Evolutionary conservation across 805 yeast genomes (phyloP), one percentile per base, ranked within the genome.

Genomic region (Zygotorulaspora danielsina): DNA sequence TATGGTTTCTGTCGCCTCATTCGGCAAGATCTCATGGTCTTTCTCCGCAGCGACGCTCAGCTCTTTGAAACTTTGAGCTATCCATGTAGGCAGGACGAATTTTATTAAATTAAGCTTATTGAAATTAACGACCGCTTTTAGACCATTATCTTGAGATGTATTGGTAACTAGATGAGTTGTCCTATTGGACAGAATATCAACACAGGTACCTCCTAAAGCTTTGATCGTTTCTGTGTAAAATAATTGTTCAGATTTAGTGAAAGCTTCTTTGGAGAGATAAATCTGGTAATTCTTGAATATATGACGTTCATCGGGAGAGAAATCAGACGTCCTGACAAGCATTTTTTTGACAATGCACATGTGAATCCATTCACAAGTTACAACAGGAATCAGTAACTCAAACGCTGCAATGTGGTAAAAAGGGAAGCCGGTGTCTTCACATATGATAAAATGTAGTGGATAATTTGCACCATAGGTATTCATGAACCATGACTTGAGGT

Each of bases 101-200:
- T 73, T 69, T 24, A 83, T 79, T 24, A 67, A 58, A 25, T 67
- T 59, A 4, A 57, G 57, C 16, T 39, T 34, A 1, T 64, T 64
- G 17, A 62, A 60, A 20, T 64, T 53, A 33, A 72, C 63, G 2
- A 69, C 65, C 1, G 84, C 86, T 18, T 75, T 67, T 26, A 77
- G 69, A 33, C 80, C 74, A 42, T 78, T 78, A 38, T 78, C 84
- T 39, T 77, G 75, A 3, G 74, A 55, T 46, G 75, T 76, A 4
- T 61, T 54, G 0, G 90, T 75, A 15, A 90, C 66, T 24, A 87
- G 69, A 67, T 90, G 97, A 0, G 96, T 85, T 1, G 95, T 84
- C 47, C 73, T 75, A 38, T 73, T 73, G 6, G 86, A 79, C 20
- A 89, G 65, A 12, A 54, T 50, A 44, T 81, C 82, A 28, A 76